Base-by-base conservation (phyloP, 2,329 filamentous ascomycete genomes). In the Volutella citrinella region DNA sequence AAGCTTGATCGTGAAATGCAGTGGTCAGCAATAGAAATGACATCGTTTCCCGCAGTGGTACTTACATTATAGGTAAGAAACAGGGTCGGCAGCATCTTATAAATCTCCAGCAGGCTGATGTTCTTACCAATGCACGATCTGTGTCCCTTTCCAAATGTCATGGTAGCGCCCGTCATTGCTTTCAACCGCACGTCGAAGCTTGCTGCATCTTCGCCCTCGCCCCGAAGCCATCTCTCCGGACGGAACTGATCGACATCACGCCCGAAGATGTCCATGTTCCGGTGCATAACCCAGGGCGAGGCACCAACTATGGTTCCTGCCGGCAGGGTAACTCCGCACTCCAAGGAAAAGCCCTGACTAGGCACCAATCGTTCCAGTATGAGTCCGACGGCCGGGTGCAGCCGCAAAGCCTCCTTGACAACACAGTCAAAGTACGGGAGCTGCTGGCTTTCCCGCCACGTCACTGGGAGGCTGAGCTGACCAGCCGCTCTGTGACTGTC, bases 1-100 rank as follows among this genome's bases (percentile, higher is more conserved):
- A 6, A 34, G 20, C 32, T 34, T n/a, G n/a, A n/a, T n/a, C n/a
- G n/a, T n/a, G n/a, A n/a, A n/a, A n/a, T 11, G 14, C 5, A 9
- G 11, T 4, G 12, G 5, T 23, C 15, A 34, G 18, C 9, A 2
- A 26, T 19, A 4, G 12, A 18, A 3, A 10, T 13, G 25, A 10
- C 7, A 7, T 11, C 10, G 4, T 8, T n/a, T n/a, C n/a, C n/a
- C n/a, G n/a, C n/a, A n/a, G n/a, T n/a, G n/a, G n/a, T n/a, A n/a
- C 32, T 30, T 16, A 35, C 32, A 9, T 20, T 11, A 9, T 30
- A 35, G 3, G 16, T 30, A 4, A 36, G 10, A 10, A 36, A 36
- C 7, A 36, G 15, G n/a, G 16, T 30, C 7, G 33, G 33, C 7
- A 36, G 33, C 33, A 36, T 30, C 17, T 36, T 36, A 9, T 36